A percentile compares a stretch with the other conserved stretches of the same genome.
Conservation (phyloP, 2,329 filamentous ascomycete genomes). For the Aspergillus sp. region DNA sequence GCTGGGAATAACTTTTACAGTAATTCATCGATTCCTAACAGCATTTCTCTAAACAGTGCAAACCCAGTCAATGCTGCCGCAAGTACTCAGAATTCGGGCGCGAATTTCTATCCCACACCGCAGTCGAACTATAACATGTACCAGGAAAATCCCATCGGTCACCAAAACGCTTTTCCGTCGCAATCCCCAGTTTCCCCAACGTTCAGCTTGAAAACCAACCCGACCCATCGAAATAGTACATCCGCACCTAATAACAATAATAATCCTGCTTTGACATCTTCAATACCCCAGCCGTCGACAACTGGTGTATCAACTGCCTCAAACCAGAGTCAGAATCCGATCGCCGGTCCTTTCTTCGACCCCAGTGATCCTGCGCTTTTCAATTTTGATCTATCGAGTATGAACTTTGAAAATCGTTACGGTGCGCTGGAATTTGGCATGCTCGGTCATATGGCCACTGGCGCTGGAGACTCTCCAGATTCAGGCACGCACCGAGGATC, state of each 20-base stretch:
- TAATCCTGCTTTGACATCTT: slow-evolving; percentile 26
- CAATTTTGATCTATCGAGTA: slow-evolving; percentile 91
- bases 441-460: slow-evolving; percentile 93
- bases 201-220: slow-evolving; percentile 57
- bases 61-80: slow-evolving; percentile 27
- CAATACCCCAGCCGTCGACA: slow-evolving; percentile 50
- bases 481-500: slow-evolving; percentile 48
- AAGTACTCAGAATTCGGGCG: slow-evolving; percentile 23
- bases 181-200: slow-evolving; percentile 73
- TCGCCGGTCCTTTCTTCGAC: slow-evolving; percentile 70
- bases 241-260: slow-evolving; percentile 10
- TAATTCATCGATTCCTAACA: slow-evolving; percentile 31
- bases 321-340: slow-evolving; percentile 40
- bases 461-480: slow-evolving; percentile 77
- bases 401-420: slow-evolving; percentile 96
- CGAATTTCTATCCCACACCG: slow-evolving; percentile 35
- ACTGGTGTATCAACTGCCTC: slow-evolving; percentile 52
- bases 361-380: slow-evolving; percentile 89
- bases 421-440: slow-evolving; percentile 95
- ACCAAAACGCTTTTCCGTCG: slow-evolving; percentile 55
- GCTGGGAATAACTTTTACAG: slow-evolving; percentile 61
- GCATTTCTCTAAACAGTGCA: slow-evolving; percentile 32
- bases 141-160: slow-evolving; percentile 46
- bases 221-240: slow-evolving; percentile 32
- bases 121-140: slow-evolving; percentile 47